Conservation (phyloP, 2,329 filamentous ascomycete genomes). For the Penicillium sp. region DNA sequence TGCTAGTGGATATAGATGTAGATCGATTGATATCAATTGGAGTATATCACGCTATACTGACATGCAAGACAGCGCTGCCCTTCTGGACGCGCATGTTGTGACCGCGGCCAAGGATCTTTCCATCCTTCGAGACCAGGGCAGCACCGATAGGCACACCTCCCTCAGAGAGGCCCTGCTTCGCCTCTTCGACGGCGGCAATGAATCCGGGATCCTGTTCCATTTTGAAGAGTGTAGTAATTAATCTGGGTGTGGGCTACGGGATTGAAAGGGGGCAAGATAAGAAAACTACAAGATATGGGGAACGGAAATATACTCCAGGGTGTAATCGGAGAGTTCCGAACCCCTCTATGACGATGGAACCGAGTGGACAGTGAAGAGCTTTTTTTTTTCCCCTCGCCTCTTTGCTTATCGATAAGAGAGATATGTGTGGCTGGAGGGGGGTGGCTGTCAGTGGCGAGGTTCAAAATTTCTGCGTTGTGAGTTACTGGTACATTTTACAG, state of each 20-base stretch:
- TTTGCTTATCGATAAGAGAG: conserved; percentile 31
- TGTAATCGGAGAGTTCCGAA: conserved; percentile 17
- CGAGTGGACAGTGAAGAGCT: conserved; percentile 15
- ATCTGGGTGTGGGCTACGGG: background rate
- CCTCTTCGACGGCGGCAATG: conserved; percentile 58
- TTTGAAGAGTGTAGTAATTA: conserved; percentile 2
- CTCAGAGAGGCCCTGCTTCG: conserved; percentile 55
- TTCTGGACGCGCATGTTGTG: conserved; percentile 77
- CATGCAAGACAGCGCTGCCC: conserved; percentile 69
- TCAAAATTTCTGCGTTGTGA: conserved; percentile 2
- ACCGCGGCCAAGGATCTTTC: conserved; percentile 67
- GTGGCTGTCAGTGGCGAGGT: conserved; percentile 12
- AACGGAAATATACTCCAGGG: conserved; percentile 1
- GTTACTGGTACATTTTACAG: conserved; percentile 1
- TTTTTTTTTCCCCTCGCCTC: conserved; percentile 9
- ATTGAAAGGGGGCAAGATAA: background rate
- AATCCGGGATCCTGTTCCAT: conserved; percentile 53
- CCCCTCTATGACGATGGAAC: conserved; percentile 7
- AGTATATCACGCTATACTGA: conserved; percentile 39
- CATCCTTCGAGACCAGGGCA: conserved; percentile 65
- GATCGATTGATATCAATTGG: background rate
- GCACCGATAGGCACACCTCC: conserved; percentile 61
- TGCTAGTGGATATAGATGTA: background rate
- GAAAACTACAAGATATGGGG: background rate
- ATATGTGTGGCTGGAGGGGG: conserved; percentile 5